These are phyloP conservation scores for Aspergillus asperescens DNA, from an alignment of 495 filamentous ascomycete genomes.

Conservation along the genomic window DNA sequence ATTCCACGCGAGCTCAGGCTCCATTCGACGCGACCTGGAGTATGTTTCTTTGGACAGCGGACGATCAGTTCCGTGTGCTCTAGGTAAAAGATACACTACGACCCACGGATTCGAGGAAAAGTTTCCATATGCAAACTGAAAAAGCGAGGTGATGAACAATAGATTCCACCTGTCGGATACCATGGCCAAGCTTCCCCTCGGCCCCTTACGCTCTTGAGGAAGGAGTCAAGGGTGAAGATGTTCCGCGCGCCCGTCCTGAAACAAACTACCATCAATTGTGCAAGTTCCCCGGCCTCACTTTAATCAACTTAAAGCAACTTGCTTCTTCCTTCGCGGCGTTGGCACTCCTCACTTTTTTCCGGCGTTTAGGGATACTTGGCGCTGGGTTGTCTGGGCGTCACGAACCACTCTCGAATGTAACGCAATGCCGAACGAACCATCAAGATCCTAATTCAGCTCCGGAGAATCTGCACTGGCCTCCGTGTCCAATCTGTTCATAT, in stretches of 20 bases:
- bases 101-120: too few species aligned
- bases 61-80: neutral
- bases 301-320: too few species aligned
- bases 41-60: too few species aligned
- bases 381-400: neutral
- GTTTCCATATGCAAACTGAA: too few species aligned
- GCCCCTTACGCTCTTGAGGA: too few species aligned
- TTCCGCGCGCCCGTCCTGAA: slow-evolving; percentile 17
- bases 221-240: too few species aligned
- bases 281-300: slow-evolving; percentile 19
- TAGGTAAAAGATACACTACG: neutral
- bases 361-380: neutral
- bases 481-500: neutral
- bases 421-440: neutral
- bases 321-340: too few species aligned
- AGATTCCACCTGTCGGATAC: slow-evolving; percentile 10
- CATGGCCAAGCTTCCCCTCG: neutral
- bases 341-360: neutral
- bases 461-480: neutral
- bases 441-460: neutral
- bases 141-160: neutral
- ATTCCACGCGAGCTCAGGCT: too few species aligned
- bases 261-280: slow-evolving; percentile 19
- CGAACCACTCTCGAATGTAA: neutral
- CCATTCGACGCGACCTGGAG: too few species aligned